phyloP scores from a whole-genome alignment of 306 rosid species.

The Sicyos edulis region DNA sequence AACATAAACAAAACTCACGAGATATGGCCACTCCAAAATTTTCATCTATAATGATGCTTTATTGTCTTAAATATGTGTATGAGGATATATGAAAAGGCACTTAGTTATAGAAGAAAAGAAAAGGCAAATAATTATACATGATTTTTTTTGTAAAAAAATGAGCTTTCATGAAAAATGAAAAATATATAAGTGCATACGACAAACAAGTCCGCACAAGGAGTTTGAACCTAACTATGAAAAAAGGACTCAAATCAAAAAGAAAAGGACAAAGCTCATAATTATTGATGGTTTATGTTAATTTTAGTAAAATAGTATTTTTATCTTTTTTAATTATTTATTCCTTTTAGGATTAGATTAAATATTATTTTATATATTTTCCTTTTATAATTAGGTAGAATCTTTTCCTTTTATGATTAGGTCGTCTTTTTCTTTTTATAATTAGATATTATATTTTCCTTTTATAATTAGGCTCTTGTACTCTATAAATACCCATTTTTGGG shows the following conservation, averaged over 20 bases:
- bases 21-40: conserved; percentile 10
- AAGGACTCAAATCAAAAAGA: not conserved
- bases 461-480: too few species aligned
- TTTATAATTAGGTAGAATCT: too few species aligned
- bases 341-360: too few species aligned
- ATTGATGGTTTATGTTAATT: too few species aligned
- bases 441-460: too few species aligned
- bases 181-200: not conserved
- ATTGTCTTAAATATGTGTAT: not conserved
- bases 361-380: too few species aligned
- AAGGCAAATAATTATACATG: not conserved
- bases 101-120: not conserved
- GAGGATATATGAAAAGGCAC: not conserved
- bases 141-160: not conserved
- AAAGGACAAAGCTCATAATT: not conserved
- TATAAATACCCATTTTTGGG: too few species aligned
- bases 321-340: too few species aligned
- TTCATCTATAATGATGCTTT: not conserved
- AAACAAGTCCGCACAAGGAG: not conserved
- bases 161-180: not conserved
- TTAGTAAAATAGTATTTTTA: too few species aligned
- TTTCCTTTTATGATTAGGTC: too few species aligned
- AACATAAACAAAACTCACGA: not conserved
- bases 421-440: too few species aligned
- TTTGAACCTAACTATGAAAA: not conserved